Evolutionary conservation across 2,329 filamentous ascomycete species (phyloP), one percentile per base, ranked within the genome.

Genomic region (Stromatinia cepivora): DNA sequence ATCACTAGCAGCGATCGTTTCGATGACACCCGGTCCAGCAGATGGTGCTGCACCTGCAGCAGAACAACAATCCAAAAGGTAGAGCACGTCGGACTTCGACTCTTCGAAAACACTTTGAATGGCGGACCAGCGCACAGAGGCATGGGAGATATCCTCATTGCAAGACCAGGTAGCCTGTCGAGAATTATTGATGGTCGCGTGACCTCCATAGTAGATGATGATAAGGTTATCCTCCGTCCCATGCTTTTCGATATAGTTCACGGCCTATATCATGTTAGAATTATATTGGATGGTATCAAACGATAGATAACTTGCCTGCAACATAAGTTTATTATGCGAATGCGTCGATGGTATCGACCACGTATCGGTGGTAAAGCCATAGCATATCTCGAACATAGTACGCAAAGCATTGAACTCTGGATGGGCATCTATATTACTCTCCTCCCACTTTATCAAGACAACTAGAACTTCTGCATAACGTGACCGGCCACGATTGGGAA

Each of bases 121-220:
- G 20, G 72, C 72, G 56, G 72, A 73, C 72, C 72, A 73, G 34
- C 72, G 69, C 20, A 73, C 67, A 20, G 70, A 70, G 13, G 71
- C 70, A 52, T 72, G 70, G 17, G 62, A 64, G 42, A 68, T 50
- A 20, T 68, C 66, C 36, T 62, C 46, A 34, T 52, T 63, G n/a
- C 56, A 28, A 68, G 71, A 70, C 74, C 74, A 75, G 4, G 68
- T 75, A 15, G 72, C 66, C 25, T 73, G 70, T 52, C 74, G 67
- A 56, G 70, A 62, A 53, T 52, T 67, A 34, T 73, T 72, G 36
- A 75, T 74, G 6, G 67, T 68, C 13, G 71, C 73, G 69, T 74
- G 74, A 31, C 74, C 72, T 17, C 68, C 72, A 67, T 75, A 75
- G 52, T 75, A 75, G 8, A 75, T 70, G 25, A 75, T 72, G 34